Conservation (phyloP, 371 early-diverging fungal genomes). For the Furculomyces boomerangus region DNA sequence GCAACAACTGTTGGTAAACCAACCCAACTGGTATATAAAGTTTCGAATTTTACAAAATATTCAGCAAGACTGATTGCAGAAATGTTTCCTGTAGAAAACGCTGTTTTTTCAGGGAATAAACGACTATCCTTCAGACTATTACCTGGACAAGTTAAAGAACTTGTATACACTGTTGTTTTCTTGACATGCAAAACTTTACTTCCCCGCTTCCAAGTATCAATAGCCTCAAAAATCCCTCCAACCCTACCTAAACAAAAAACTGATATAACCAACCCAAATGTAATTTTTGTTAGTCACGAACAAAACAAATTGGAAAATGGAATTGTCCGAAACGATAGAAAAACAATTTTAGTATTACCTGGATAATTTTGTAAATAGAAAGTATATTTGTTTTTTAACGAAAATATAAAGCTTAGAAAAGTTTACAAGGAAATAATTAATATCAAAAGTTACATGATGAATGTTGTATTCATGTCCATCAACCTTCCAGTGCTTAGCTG, state of each 20-base stretch:
- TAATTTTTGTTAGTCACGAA: too few relatives aligned
- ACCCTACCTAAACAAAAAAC: too few relatives aligned
- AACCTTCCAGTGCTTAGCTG: constrained; percentile 60
- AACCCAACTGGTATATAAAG: neutral
- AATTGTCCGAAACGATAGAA: too few relatives aligned
- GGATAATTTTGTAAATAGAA: too few relatives aligned
- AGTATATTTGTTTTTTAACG: too few relatives aligned
- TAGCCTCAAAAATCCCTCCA: neutral
- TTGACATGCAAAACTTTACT: neutral
- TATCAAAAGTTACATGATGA: constrained; percentile 43
- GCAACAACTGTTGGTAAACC: neutral
- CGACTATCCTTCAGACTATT: neutral
- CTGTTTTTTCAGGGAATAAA: neutral
- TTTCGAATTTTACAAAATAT: neutral
- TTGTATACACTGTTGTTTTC: neutral
- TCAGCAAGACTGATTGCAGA: neutral
- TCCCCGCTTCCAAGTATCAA: neutral
- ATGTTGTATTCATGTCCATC: constrained; percentile 52
- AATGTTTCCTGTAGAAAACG: neutral
- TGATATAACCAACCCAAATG: too few relatives aligned
- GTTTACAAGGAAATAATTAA: too few relatives aligned
- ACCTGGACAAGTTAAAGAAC: neutral
- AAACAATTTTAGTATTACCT: too few relatives aligned
- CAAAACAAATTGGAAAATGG: too few relatives aligned
- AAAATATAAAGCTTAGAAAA: too few relatives aligned